Conservation (phyloP, 2,329 filamentous ascomycete species). For the Claviceps lovelessii region DNA sequence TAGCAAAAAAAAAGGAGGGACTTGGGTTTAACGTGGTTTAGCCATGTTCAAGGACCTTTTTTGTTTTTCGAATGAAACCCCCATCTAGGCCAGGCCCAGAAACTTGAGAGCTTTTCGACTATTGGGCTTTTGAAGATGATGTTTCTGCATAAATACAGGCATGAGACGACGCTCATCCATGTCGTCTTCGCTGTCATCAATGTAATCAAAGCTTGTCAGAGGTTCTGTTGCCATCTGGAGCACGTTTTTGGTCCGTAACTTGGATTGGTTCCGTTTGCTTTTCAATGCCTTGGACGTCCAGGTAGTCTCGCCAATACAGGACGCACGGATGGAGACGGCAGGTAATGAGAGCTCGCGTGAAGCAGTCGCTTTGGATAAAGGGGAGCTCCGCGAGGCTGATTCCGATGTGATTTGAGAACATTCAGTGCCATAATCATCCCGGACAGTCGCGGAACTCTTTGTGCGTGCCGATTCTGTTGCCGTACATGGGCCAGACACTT, state of each 20-base stretch:
- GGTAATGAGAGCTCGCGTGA: slow-evolving; percentile 3
- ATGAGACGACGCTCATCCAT: slow-evolving; percentile 37
- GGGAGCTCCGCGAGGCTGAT: slow-evolving; percentile 8
- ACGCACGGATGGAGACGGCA: slow-evolving; percentile 1
- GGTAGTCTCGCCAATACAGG: slow-evolving; percentile 11
- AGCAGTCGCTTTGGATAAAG: slow-evolving; percentile 6
- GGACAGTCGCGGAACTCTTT: slow-evolving; percentile 11
- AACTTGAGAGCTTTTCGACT: slow-evolving; percentile 40
- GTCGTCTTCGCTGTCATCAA: slow-evolving; percentile 29
- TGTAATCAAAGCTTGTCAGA: slow-evolving; percentile 21
- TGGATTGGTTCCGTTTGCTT: slow-evolving; percentile 16
- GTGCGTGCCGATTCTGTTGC: slow-evolving; percentile 9
- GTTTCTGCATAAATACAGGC: slow-evolving; percentile 31
- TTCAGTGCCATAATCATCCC: slow-evolving; percentile 16
- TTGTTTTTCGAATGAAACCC: not conserved
- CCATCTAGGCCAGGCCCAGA: slow-evolving; percentile 29
- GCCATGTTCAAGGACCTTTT: not conserved
- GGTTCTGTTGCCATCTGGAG: slow-evolving; percentile 16
- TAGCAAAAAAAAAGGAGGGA: not conserved
- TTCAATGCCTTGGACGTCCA: slow-evolving; percentile 16
- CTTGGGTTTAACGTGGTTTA: not conserved
- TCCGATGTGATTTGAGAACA: slow-evolving; percentile 12
- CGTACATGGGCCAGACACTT: slow-evolving; percentile 25
- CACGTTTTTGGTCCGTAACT: slow-evolving; percentile 11
- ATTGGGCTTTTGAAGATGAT: slow-evolving; percentile 23